phyloP scores from a whole-genome alignment of 2,329 filamentous ascomycete genomes.

The Aspergillus japonicus region DNA sequence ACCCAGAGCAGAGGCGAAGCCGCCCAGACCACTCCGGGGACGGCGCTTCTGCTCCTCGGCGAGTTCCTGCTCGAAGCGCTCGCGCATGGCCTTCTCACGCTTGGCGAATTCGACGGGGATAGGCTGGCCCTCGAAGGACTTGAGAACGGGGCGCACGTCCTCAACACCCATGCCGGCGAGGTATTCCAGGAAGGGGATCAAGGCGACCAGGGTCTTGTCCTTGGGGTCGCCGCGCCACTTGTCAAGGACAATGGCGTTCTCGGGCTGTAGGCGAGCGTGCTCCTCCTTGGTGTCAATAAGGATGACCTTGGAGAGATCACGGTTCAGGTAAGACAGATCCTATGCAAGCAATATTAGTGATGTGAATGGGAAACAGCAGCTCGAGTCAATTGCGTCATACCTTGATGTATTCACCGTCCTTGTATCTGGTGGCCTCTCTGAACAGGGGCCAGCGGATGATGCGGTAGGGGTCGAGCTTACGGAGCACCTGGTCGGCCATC shows the following conservation, averaged over 20 bases:
- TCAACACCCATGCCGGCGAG: slow-evolving; percentile 88
- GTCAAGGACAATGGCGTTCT: slow-evolving; percentile 88
- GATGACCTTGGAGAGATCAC: slow-evolving; percentile 91
- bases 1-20: slow-evolving; percentile 70
- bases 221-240: slow-evolving; percentile 83
- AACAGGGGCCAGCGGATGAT: slow-evolving; percentile 95
- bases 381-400: slow-evolving; percentile 46
- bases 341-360: slow-evolving; percentile 39
- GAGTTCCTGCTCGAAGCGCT: slow-evolving; percentile 78
- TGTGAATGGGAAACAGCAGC: not conserved
- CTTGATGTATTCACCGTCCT: slow-evolving; percentile 95
- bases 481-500: slow-evolving; percentile 81
- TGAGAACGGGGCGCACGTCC: slow-evolving; percentile 82
- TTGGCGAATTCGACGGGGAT: slow-evolving; percentile 89
- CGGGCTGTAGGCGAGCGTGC: slow-evolving; percentile 87
- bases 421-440: slow-evolving; percentile 94
- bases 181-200: slow-evolving; percentile 97
- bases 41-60: slow-evolving; percentile 65
- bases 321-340: slow-evolving; percentile 97
- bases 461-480: slow-evolving; percentile 91
- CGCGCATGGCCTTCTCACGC: slow-evolving; percentile 79
- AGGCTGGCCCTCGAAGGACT: slow-evolving; percentile 83
- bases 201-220: slow-evolving; percentile 80
- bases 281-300: slow-evolving; percentile 82
- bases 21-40: slow-evolving; percentile 61